Evolutionary conservation across 2,329 filamentous ascomycete species (phyloP).

Genomic region (Scedosporium boydii): DNA sequence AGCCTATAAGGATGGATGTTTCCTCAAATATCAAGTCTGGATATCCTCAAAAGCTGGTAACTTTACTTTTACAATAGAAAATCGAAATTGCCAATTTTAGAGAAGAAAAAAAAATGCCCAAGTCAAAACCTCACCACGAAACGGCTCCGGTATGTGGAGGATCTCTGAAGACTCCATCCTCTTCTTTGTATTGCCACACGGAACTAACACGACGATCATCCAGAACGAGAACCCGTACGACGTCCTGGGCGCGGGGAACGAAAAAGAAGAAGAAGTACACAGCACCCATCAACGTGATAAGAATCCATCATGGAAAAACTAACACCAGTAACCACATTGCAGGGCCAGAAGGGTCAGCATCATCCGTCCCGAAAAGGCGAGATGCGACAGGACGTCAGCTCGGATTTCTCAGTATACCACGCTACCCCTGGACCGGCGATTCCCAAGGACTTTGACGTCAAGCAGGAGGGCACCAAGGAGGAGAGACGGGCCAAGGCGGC

Average conservation of each 20-base stretch:
- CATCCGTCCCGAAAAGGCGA: conserved; percentile 29
- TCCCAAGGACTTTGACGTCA: conserved; percentile 39
- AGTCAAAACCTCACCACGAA: no score
- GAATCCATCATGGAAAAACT: no score
- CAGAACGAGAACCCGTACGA: not conserved
- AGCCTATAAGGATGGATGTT: not conserved
- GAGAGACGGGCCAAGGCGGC: conserved; percentile 56
- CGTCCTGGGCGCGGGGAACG: not conserved
- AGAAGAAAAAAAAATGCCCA: no score
- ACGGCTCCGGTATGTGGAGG: no score
- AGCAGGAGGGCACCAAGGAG: conserved; percentile 56
- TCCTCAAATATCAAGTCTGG: not conserved
- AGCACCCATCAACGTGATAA: not conserved
- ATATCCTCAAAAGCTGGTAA: not conserved
- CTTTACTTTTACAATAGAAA: not conserved
- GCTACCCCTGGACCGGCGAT: conserved; percentile 51
- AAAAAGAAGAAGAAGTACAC: not conserved
- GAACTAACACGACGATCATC: not conserved
- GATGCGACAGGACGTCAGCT: conserved; percentile 30
- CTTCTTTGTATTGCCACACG: not conserved
- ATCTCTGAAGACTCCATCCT: no score
- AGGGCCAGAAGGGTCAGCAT: conserved; percentile 8
- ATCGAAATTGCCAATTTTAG: no score
- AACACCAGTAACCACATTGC: no score
- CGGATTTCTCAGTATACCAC: conserved; percentile 40